A percentile compares a stretch with the other conserved stretches of the same genome.
Evolutionary conservation across 2,329 filamentous ascomycete genomes (phyloP).

Genomic region (Aureobasidium vineae): DNA sequence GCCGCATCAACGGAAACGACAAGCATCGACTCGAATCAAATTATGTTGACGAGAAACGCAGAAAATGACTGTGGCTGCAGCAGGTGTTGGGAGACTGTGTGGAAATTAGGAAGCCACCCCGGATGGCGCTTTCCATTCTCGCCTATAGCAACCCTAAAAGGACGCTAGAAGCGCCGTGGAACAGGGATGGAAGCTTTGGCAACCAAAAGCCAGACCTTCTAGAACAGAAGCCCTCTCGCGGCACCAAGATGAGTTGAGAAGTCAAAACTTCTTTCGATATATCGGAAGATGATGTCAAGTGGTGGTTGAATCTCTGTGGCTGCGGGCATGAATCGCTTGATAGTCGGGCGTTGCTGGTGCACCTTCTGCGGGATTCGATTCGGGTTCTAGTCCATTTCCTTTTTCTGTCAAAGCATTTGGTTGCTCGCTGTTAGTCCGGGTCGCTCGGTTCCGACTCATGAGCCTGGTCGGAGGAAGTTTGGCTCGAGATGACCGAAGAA

Average conservation of each 20-base stretch:
- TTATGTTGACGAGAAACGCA: background rate
- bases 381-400: conserved; percentile 22
- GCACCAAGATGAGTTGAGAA: conserved; percentile 15
- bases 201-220: background rate
- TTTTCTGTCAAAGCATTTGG: background rate
- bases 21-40: background rate
- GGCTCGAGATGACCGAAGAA: background rate
- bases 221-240: background rate
- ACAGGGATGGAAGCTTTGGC: conserved; percentile 21
- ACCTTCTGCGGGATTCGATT: background rate
- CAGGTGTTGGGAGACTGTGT: conserved; percentile 8
- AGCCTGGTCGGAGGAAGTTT: background rate
- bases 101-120: conserved; percentile 14
- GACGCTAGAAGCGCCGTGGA: conserved; percentile 16
- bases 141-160: conserved; percentile 9
- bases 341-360: background rate
- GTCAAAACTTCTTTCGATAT: conserved; percentile 14
- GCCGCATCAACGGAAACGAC: background rate
- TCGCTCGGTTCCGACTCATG: background rate
- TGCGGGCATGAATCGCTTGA: background rate
- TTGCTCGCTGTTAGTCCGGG: background rate
- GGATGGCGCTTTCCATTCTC: conserved; percentile 12
- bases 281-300: conserved; percentile 22
- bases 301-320: conserved; percentile 1
- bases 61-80: conserved; percentile 16